These are phyloP conservation scores for Pseudogymnoascus sp. DNA, from an alignment of 2,329 filamentous ascomycete species.

Conservation along the genomic window DNA sequence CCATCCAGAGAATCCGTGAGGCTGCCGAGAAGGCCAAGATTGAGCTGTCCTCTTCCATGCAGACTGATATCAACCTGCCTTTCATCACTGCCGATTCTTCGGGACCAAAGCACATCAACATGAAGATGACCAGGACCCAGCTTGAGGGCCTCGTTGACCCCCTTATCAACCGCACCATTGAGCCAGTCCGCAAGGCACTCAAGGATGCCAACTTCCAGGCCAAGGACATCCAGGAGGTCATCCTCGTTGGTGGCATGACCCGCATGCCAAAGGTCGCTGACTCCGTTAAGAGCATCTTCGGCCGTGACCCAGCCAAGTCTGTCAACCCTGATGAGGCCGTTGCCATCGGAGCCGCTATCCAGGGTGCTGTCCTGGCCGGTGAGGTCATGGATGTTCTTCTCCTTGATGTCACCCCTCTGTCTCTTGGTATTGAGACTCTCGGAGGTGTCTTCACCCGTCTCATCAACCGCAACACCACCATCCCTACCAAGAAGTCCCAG, in stretches of 20 bases:
- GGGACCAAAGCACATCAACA: slow-evolving; percentile 97
- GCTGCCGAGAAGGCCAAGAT: slow-evolving; percentile 99
- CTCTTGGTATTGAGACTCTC: slow-evolving; percentile 96
- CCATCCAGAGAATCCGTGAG: slow-evolving; percentile 97
- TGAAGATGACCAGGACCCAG: slow-evolving; percentile 84
- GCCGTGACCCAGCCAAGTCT: slow-evolving; percentile 92
- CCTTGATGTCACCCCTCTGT: slow-evolving; percentile 90
- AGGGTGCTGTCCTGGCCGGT: slow-evolving; percentile 92
- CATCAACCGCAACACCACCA: slow-evolving; percentile 99
- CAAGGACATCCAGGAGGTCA: slow-evolving; percentile 95
- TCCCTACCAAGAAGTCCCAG: slow-evolving; percentile 98
- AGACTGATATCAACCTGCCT: slow-evolving; percentile 96
- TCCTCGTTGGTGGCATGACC: slow-evolving; percentile 97
- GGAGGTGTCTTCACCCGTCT: slow-evolving; percentile 96
- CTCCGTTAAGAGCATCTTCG: slow-evolving; percentile 94
- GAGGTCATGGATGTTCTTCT: slow-evolving; percentile 94
- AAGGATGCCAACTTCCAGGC: slow-evolving; percentile 89
- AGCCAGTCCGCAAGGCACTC: slow-evolving; percentile 90
- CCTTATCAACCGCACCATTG: slow-evolving; percentile 76
- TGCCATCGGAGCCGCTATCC: slow-evolving; percentile 92
- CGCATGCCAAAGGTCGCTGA: slow-evolving; percentile 98
- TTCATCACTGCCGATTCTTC: slow-evolving; percentile 97
- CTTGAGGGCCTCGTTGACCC: slow-evolving; percentile 90
- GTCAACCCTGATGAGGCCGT: slow-evolving; percentile 99
- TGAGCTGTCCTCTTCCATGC: slow-evolving; percentile 86